Base-by-base conservation (phyloP, 1,284 basidiomycete genomes). In the Vanrija pseudolonga region DNA sequence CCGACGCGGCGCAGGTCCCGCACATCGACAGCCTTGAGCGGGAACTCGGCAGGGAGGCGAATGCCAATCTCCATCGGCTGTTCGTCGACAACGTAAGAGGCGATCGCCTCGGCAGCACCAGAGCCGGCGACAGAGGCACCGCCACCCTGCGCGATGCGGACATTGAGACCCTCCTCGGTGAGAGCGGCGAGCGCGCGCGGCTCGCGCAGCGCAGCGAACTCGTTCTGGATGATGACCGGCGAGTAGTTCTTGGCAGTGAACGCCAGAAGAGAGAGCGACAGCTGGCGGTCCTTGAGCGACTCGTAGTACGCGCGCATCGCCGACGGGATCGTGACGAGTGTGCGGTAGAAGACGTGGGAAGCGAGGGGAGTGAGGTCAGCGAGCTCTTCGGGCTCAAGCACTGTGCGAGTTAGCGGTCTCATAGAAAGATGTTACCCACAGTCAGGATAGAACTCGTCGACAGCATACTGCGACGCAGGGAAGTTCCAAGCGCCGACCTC, bases 171-270 rank as follows among this genome's bases (percentile, higher is more conserved):
- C 64, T 96, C 93, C 64, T 92, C 89, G 1, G 82, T 82, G 4
- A 97, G 80, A 47, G 85, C 83, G 4, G 84, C 80, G 4, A 84
- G 75, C 0, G 82, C 80, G 0, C 81, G 79, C 0, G 88, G 83
- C 46, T 84, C 81, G 56, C 86, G 85, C 40, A 97, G 81, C 47
- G 86, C 85, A 3, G 83, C 80, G 17, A 98, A 81, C 69, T 98
- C 94, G 32, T 89, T 81, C 23, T 79, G 80, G 65, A 97, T 89
- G 65, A 99, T 85, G 40, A 90, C 84, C 0, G 94, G 92, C 1
- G 94, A 95, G 78, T 95, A 93, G 77, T 90, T 80, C n/a, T 83
- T 81, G 0, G 89, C 85, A 0, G 91, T 96, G 72, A 91, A 93
- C 32, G 82, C 79, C 3, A 85, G 81, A 55, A 98, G 82, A 3